Evolutionary conservation across 192 early-diverging fungal species (phyloP).

Genomic region (Rhizophagus sp.): DNA sequence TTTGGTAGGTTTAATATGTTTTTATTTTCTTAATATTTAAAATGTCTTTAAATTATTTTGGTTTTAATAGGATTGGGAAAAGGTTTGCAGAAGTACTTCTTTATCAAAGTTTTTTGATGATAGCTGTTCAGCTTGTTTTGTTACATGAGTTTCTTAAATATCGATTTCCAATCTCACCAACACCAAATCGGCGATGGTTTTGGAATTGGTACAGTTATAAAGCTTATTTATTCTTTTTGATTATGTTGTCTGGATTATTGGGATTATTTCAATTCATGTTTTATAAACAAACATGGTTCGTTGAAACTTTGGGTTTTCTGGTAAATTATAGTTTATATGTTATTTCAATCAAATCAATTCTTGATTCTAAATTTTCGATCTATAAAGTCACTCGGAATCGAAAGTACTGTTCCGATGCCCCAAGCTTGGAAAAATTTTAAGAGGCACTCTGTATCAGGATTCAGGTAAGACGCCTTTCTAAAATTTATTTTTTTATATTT

Average conservation of each 20-base stretch:
- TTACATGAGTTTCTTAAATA: constrained; percentile 50
- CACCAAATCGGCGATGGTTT: constrained; percentile 32
- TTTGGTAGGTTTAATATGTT: constrained; percentile 35
- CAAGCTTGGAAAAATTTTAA: constrained; percentile 52
- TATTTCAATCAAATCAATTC: not conserved
- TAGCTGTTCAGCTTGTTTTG: constrained; percentile 50
- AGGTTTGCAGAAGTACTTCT: constrained; percentile 55
- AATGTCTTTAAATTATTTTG: not conserved
- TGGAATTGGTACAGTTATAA: constrained; percentile 45
- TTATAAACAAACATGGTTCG: constrained; percentile 27
- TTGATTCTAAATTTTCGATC: not conserved
- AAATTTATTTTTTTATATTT: not conserved
- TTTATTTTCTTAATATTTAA: not conserved
- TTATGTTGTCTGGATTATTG: constrained; percentile 29
- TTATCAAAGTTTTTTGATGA: constrained; percentile 58
- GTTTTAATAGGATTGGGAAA: constrained; percentile 38
- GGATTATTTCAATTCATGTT: constrained; percentile 37
- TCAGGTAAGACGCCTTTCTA: constrained; percentile 31
- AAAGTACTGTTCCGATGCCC: constrained; percentile 56
- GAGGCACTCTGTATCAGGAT: constrained; percentile 50
- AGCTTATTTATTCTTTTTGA: constrained; percentile 42
- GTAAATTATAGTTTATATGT: constrained; percentile 1
- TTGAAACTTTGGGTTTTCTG: constrained; percentile 39
- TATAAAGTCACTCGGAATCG: constrained; percentile 51
- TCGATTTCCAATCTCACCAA: constrained; percentile 33